Evolutionary conservation across 164 flowering plant genomes (phyloP), one percentile per base, ranked within the genome.

Genomic region (Chloranthus sessilifolius): DNA sequence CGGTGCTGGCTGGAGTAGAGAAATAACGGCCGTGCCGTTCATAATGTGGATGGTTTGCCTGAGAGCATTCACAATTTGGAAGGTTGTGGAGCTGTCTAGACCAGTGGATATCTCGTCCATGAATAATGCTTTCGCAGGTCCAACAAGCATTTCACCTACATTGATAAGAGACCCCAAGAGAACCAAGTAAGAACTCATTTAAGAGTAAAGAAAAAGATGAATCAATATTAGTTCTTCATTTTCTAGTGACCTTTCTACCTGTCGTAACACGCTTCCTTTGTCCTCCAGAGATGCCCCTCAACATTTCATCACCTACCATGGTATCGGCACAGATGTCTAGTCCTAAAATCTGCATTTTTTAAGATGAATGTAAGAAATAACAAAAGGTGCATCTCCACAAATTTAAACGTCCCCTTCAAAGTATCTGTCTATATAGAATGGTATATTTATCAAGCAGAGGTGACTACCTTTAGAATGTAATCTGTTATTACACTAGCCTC

Each of bases 51-150:
- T 62, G 2, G 53, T 39, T 40, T 88, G 82, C 61, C 60, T 61
- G 0, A 88, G 41, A 12, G 77, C 70, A 43, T 82, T 82, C 59
- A 84, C 81, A 43, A 88, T 80, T 48, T 78, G 79, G 56, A 29
- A 88, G 7, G 92, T 84, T 8, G 92, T 88, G 1, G 94, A 88
- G 53, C 84, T 88, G 62, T 88, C 94, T 43, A 88, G 57, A 27
- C 96, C 96, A 5, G 88, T 88, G 0, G 96, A 88, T 62, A 88
- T 88, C 66, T 84, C 94, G 44, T 88, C 96, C 96, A 88, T 88
- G 62, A 88, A 79, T 33, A 88, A 57, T 6, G 74, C 83, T 29
- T 60, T 75, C 39, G 88, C 66, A 1, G 89, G 96, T 51, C 89
- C 92, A 26, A 87, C 96, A 37, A 87, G 57, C 89, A 84, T 84